A percentile compares a stretch with the other conserved stretches of the same genome.
These are phyloP conservation scores for Myriosclerotinia scirpicola DNA, from an alignment of 2,329 filamentous ascomycete genomes.

Conservation along the genomic window DNA sequence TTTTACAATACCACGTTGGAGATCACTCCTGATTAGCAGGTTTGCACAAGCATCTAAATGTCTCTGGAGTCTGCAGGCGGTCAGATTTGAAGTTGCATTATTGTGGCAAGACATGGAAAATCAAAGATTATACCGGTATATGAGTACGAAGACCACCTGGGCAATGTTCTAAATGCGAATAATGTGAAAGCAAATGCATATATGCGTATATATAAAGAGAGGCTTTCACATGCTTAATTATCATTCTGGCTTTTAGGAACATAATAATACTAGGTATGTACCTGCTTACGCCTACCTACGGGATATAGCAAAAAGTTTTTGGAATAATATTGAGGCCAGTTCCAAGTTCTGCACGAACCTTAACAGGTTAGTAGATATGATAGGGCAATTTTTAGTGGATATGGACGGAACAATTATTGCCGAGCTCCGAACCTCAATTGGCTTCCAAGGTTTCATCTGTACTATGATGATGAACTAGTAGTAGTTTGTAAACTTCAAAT, in stretches of 20 bases:
- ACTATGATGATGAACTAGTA: neutral
- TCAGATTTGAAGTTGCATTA: neutral
- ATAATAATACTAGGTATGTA: too few relatives aligned
- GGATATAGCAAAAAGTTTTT: too few relatives aligned
- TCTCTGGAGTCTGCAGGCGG: neutral
- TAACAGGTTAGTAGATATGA: neutral
- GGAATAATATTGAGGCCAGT: neutral
- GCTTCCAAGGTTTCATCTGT: neutral
- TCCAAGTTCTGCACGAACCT: neutral
- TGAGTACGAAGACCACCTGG: neutral
- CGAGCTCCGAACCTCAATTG: neutral
- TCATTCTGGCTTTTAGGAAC: too few relatives aligned
- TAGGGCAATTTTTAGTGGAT: neutral
- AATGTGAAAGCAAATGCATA: too few relatives aligned
- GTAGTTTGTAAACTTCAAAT: neutral
- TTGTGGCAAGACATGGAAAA: neutral
- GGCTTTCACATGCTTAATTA: neutral
- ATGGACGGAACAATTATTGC: slow-evolving; percentile 3
- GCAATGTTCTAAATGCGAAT: too few relatives aligned
- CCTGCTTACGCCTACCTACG: too few relatives aligned
- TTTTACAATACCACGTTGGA: neutral
- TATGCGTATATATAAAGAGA: neutral
- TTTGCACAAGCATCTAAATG: neutral
- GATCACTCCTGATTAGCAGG: slow-evolving; percentile 4
- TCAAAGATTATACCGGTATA: neutral